These are phyloP conservation scores for Podosphaera fusca DNA, from an alignment of 2,329 filamentous ascomycete genomes.

Conservation along the genomic window DNA sequence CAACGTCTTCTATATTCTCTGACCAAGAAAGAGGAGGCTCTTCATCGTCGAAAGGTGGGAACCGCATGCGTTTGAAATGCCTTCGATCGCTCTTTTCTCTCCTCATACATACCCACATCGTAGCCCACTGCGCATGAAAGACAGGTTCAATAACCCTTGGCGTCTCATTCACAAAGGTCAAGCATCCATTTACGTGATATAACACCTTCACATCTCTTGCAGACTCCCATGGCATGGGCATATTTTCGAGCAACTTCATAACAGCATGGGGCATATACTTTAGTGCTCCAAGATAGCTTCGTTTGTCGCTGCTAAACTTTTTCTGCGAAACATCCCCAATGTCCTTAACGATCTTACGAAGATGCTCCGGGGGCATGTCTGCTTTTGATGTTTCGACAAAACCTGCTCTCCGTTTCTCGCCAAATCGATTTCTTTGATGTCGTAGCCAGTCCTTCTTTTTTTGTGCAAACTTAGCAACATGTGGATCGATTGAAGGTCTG, in stretches of 20 bases:
- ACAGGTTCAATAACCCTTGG: conserved; percentile 93
- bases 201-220: conserved; percentile 90
- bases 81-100: conserved; percentile 90
- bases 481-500: conserved; percentile 56
- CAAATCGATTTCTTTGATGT: conserved; percentile 73
- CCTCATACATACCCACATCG: conserved; percentile 98
- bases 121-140: conserved; percentile 96
- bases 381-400: conserved; percentile 97
- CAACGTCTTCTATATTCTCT: conserved; percentile 96
- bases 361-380: conserved; percentile 93
- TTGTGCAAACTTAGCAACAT: conserved; percentile 82
- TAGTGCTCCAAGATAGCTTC: conserved; percentile 85
- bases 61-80: conserved; percentile 97
- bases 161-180: conserved; percentile 91
- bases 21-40: conserved; percentile 95
- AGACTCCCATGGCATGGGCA: conserved; percentile 99
- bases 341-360: conserved; percentile 94
- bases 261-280: conserved; percentile 99
- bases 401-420: conserved; percentile 87
- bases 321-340: conserved; percentile 99
- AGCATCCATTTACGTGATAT: conserved; percentile 92
- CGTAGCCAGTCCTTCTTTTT: conserved; percentile 99
- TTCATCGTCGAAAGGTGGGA: conserved; percentile 95
- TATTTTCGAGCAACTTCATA: conserved; percentile 90
- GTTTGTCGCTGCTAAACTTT: conserved; percentile 96